Evolutionary conservation across 2,329 filamentous ascomycete genomes (phyloP).

Genomic region (Myrmaecium sp.): DNA sequence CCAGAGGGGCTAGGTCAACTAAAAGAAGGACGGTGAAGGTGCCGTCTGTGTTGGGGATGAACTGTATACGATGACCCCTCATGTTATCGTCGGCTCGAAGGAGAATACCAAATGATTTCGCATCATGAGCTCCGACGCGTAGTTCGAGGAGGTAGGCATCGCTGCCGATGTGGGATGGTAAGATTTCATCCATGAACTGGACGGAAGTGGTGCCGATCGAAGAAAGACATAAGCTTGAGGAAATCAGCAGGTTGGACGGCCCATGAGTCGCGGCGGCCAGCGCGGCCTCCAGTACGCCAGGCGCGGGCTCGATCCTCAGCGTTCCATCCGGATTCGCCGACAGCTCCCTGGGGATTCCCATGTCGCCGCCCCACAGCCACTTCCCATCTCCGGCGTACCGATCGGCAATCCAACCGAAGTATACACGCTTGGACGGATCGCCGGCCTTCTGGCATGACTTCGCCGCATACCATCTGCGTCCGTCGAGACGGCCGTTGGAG

Average conservation of each 20-base stretch:
- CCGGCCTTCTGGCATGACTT: constrained; percentile 13
- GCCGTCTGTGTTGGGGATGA: constrained; percentile 2
- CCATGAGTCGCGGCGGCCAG: constrained; percentile 1
- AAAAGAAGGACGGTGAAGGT: constrained; percentile 11
- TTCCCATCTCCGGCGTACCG: constrained; percentile 17
- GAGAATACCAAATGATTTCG: constrained; percentile 5
- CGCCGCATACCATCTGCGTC: constrained; percentile 21
- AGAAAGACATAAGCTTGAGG: background rate
- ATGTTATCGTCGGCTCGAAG: constrained; percentile 4
- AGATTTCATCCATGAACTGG: too few species aligned
- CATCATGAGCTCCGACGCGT: constrained; percentile 1
- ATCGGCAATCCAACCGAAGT: constrained; percentile 21
- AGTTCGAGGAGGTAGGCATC: constrained; percentile 3
- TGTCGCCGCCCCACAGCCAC: constrained; percentile 23
- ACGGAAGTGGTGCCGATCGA: constrained; percentile 1
- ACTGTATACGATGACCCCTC: constrained; percentile 5
- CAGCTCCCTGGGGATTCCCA: constrained; percentile 16
- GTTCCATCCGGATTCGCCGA: constrained; percentile 12
- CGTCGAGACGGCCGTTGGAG: constrained; percentile 18
- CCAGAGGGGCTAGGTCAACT: constrained; percentile 17
- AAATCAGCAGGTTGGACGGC: background rate
- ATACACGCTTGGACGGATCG: constrained; percentile 13
- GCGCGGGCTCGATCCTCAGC: constrained; percentile 9
- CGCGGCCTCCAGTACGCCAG: constrained; percentile 3
- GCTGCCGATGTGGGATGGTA: background rate